A percentile compares a stretch with the other conserved stretches of the same genome.
Evolutionary conservation across 73 alveolate species (phyloP).

Genomic region (Urostyla sp.): DNA sequence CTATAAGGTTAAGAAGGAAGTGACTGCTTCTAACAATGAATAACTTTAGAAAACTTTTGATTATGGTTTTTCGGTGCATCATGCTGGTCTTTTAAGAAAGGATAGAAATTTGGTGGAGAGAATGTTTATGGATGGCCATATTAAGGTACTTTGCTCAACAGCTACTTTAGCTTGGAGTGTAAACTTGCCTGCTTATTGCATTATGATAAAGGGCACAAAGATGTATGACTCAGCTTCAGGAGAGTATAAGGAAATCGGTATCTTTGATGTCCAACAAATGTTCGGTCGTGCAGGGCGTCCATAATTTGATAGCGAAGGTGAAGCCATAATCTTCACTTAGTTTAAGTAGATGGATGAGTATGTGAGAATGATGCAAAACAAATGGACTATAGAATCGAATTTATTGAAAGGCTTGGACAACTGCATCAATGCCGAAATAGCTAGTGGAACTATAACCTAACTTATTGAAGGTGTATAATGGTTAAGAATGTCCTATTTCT

Average conservation of each 20-base stretch:
- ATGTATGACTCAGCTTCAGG: constrained; percentile 95
- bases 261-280: constrained; percentile 98
- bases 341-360: constrained; percentile 81
- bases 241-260: constrained; percentile 94
- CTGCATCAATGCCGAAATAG: constrained; percentile 81
- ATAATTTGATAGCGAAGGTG: constrained; percentile 97
- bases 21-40: constrained; percentile 76
- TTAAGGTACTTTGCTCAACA: constrained; percentile 94
- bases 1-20: constrained; percentile 71
- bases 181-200: constrained; percentile 99
- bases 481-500: constrained; percentile 95
- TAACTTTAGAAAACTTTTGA: constrained; percentile 83
- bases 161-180: constrained; percentile 99
- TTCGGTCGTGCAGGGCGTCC: constrained; percentile 99
- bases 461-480: constrained; percentile 95
- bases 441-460: constrained; percentile 82
- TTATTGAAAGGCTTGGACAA: constrained; percentile 65
- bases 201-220: constrained; percentile 97
- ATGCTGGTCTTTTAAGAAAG: constrained; percentile 98
- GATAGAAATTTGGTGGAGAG: constrained; percentile 93
- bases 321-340: constrained; percentile 91
- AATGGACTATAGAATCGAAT: constrained; percentile 86
- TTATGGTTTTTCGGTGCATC: constrained; percentile 97
- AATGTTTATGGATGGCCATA: constrained; percentile 89
- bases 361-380: constrained; percentile 90